phyloP scores from a whole-genome alignment of 352 stramenopile species.

The Phytophthora palmivora region DNA sequence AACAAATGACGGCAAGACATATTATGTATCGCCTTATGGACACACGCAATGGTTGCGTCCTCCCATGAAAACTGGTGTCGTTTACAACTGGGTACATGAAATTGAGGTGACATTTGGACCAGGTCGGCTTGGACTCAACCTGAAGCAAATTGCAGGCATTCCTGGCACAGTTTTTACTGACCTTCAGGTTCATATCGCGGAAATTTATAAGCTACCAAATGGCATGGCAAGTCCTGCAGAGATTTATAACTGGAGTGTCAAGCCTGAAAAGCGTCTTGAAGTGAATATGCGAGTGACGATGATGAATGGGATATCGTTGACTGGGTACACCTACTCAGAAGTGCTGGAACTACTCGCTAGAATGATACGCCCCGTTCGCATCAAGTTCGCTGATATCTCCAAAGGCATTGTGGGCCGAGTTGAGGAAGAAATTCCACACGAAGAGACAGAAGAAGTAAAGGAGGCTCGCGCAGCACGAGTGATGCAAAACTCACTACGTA shows the following conservation, averaged over 20 bases:
- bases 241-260: conserved; percentile 92
- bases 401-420: conserved; percentile 88
- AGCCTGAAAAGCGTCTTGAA: conserved; percentile 84
- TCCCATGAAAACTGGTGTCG: conserved; percentile 74
- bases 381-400: conserved; percentile 85
- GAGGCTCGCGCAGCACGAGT: conserved; percentile 62
- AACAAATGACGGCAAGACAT: conserved; percentile 86
- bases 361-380: conserved; percentile 67
- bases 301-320: conserved; percentile 80
- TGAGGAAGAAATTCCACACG: conserved; percentile 58
- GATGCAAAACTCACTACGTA: conserved; percentile 70
- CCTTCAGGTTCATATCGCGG: conserved; percentile 78
- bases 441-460: conserved; percentile 80
- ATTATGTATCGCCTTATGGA: conserved; percentile 86
- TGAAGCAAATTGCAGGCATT: conserved; percentile 83
- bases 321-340: conserved; percentile 83
- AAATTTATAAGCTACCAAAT: conserved; percentile 88
- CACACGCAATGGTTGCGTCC: conserved; percentile 87
- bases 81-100: conserved; percentile 85
- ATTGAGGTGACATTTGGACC: conserved; percentile 86
- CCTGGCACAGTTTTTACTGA: conserved; percentile 78
- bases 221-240: conserved; percentile 85
- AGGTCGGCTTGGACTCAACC: conserved; percentile 79
- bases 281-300: conserved; percentile 86
- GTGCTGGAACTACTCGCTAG: conserved; percentile 81